Evolutionary conservation across 2,329 filamentous ascomycete genomes (phyloP).

Genomic region (Arthroderma uncinatum): DNA sequence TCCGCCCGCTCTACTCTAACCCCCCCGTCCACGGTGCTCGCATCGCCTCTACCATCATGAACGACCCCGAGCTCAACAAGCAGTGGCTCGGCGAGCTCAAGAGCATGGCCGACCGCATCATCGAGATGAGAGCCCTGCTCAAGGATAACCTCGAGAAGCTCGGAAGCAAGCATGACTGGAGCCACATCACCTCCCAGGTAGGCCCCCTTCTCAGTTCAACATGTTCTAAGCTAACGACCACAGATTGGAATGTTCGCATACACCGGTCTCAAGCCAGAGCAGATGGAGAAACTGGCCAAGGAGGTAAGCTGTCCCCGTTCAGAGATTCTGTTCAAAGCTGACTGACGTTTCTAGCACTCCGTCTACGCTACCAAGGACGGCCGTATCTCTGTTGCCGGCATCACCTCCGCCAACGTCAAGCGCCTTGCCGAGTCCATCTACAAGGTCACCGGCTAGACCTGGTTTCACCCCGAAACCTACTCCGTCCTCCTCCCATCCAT

Average conservation of each 20-base stretch:
- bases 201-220: no score
- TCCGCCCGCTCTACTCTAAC: constrained; percentile 96
- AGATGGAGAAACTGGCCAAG: constrained; percentile 85
- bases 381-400: constrained; percentile 41
- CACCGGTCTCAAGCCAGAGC: constrained; percentile 79
- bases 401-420: constrained; percentile 41
- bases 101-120: constrained; percentile 98
- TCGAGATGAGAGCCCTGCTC: constrained; percentile 89
- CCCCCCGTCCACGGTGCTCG: constrained; percentile 93
- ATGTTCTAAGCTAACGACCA: neutral
- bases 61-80: constrained; percentile 69
- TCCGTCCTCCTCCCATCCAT: neutral
- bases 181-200: constrained; percentile 85
- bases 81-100: constrained; percentile 97
- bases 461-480: no score
- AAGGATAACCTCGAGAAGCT: constrained; percentile 92
- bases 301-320: constrained; percentile 45
- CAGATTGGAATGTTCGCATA: constrained; percentile 99
- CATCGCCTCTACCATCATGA: constrained; percentile 84
- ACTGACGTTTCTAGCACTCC: constrained; percentile 50
- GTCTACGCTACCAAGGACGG: constrained; percentile 85
- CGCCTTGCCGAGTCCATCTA: constrained; percentile 41
- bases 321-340: neutral
- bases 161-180: constrained; percentile 95
- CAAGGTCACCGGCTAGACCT: constrained; percentile 40